A percentile compares a stretch with the other conserved stretches of the same genome.
Evolutionary conservation across 2,329 filamentous ascomycete genomes (phyloP).

Genomic region (Trichophyton benhamiae): DNA sequence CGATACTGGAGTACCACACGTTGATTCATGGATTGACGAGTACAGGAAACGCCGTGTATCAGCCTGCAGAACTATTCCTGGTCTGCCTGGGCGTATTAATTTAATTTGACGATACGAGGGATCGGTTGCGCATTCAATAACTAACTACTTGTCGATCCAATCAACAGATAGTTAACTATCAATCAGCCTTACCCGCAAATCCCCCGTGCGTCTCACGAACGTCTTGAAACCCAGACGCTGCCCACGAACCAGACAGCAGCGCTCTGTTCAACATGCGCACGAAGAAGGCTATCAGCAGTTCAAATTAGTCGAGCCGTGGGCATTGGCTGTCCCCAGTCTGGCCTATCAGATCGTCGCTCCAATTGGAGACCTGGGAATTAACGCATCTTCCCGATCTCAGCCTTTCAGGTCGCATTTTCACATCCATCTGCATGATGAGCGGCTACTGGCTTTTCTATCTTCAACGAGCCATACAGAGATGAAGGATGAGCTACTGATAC

Average conservation of each 20-base stretch:
- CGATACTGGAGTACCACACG: not conserved
- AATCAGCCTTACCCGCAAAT: slow-evolving; percentile 5
- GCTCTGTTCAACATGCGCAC: not conserved
- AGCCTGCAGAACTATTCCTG: not conserved
- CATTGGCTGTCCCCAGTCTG: not conserved
- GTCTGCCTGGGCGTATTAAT: not conserved
- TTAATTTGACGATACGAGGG: not conserved
- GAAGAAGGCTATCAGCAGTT: not conserved
- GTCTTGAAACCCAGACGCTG: not conserved
- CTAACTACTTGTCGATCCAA: not conserved
- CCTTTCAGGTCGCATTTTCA: not conserved
- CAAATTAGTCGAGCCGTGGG: not conserved
- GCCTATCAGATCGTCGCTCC: not conserved
- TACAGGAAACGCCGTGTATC: not conserved
- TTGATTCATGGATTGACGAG: not conserved
- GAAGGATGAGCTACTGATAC: no score
- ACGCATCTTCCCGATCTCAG: not conserved
- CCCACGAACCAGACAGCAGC: not conserved
- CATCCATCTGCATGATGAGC: no score
- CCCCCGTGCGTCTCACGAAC: not conserved
- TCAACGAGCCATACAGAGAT: not conserved
- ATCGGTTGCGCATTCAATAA: not conserved
- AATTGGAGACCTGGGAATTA: not conserved
- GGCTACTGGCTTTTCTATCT: not conserved
- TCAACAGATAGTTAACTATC: not conserved